phyloP scores from a whole-genome alignment of 2,329 filamentous ascomycete genomes.

The Xylaria sp. region DNA sequence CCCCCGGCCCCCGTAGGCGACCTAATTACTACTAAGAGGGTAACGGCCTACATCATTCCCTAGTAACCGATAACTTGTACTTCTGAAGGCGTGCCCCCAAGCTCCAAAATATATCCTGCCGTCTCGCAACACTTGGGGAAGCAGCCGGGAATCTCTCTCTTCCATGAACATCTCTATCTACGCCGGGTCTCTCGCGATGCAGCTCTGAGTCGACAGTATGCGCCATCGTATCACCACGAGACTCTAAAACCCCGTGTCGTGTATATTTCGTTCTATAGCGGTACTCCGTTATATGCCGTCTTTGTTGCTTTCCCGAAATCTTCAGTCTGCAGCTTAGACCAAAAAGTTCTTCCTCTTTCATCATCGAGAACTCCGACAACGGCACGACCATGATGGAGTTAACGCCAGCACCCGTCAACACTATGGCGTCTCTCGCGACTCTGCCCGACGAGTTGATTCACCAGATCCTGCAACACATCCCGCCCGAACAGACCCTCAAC shows the following conservation, averaged over 20 bases:
- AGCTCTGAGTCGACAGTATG: neutral
- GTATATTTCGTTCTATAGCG: neutral
- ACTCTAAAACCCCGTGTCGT: neutral
- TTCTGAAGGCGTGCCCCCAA: neutral
- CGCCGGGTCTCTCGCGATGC: neutral
- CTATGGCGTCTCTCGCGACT: constrained; percentile 36
- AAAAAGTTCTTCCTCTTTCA: neutral
- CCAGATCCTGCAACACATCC: constrained; percentile 63
- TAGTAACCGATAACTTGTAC: neutral
- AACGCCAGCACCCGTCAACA: neutral
- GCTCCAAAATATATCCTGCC: too few relatives aligned
- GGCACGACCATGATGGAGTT: too few relatives aligned
- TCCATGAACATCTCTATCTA: neutral
- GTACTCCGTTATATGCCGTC: too few relatives aligned
- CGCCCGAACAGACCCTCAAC: constrained; percentile 48
- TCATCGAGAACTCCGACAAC: neutral
- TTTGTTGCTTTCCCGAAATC: neutral
- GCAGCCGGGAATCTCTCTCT: neutral
- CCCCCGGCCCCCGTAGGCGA: too few relatives aligned
- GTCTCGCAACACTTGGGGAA: neutral
- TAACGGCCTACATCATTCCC: neutral
- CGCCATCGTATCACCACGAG: neutral
- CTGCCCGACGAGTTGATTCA: constrained; percentile 84
- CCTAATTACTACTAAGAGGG: neutral
- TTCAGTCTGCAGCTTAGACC: neutral